phyloP scores from a whole-genome alignment of 1,139 yeast genomes.

The Spencermartinsiella ligniputridi region DNA sequence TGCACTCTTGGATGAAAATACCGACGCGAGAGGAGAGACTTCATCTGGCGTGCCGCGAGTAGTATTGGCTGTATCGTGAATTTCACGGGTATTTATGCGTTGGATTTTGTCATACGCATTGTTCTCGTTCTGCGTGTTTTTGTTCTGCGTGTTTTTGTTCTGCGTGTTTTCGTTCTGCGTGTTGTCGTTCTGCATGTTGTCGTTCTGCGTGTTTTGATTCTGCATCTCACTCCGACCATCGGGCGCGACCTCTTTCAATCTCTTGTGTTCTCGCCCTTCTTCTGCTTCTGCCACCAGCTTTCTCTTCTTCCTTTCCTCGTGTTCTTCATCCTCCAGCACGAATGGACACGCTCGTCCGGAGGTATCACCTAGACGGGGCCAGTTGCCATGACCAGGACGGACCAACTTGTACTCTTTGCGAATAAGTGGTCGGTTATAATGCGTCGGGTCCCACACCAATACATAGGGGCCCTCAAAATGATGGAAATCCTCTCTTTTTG shows the following conservation, averaged over 20 bases:
- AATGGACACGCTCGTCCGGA: slow-evolving; percentile 61
- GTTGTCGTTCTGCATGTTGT: too few relatives aligned
- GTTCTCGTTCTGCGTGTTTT: too few relatives aligned
- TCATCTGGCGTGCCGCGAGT: too few relatives aligned
- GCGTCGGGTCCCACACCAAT: slow-evolving; percentile 76
- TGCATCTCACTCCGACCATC: neutral
- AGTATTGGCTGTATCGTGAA: too few relatives aligned
- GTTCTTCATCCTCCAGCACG: slow-evolving; percentile 41
- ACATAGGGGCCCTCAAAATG: slow-evolving; percentile 75
- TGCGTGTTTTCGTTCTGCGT: too few relatives aligned
- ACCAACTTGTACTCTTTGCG: slow-evolving; percentile 69
- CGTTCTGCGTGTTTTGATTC: too few relatives aligned
- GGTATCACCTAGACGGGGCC: slow-evolving; percentile 43
- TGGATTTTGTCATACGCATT: too few relatives aligned
- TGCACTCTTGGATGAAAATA: too few relatives aligned
- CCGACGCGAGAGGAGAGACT: too few relatives aligned
- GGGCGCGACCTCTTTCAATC: neutral
- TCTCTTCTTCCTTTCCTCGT: slow-evolving; percentile 4
- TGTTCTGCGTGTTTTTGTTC: too few relatives aligned
- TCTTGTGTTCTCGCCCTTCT: neutral
- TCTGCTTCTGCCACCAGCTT: neutral
- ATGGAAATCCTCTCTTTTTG: slow-evolving; percentile 77
- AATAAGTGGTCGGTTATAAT: slow-evolving; percentile 75
- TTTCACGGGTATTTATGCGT: too few relatives aligned
- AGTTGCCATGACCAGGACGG: slow-evolving; percentile 42